These are phyloP conservation scores for Chlamydomonas sp. DNA, from an alignment of 139 green algal genomes.

Conservation along the genomic window DNA sequence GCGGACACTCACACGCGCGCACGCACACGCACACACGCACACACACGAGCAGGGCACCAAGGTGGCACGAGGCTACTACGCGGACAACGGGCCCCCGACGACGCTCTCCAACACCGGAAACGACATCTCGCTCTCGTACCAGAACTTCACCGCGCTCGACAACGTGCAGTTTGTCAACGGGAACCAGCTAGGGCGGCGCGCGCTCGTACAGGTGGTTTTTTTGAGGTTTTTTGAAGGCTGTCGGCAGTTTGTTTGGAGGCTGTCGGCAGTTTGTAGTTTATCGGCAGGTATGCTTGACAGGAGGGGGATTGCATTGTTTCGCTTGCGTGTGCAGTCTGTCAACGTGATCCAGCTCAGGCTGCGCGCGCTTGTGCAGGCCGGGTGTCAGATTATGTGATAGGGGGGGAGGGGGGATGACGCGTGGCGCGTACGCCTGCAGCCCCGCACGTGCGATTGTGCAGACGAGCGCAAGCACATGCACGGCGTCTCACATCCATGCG, in stretches of 20 bases:
- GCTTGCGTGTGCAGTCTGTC: not conserved
- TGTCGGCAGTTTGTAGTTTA: too few relatives aligned
- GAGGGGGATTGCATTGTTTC: too few relatives aligned
- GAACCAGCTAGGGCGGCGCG: conserved; percentile 49
- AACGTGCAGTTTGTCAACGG: conserved; percentile 56
- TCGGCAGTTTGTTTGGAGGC: not conserved
- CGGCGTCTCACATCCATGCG: too few relatives aligned
- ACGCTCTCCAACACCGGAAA: conserved; percentile 67
- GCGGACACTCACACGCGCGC: not conserved
- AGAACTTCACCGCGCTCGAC: conserved; percentile 44
- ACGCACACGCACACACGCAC: not conserved
- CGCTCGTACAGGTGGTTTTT: conserved; percentile 44
- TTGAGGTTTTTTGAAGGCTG: too few relatives aligned
- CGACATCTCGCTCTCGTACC: conserved; percentile 59
- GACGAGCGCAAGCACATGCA: too few relatives aligned
- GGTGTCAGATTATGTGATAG: too few relatives aligned
- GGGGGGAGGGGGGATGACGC: too few relatives aligned
- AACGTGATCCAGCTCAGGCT: too few relatives aligned
- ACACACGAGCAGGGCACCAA: conserved; percentile 38
- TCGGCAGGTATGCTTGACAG: too few relatives aligned
- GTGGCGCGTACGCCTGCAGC: too few relatives aligned
- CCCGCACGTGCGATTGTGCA: too few relatives aligned
- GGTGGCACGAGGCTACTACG: conserved; percentile 32
- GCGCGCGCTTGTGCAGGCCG: too few relatives aligned
- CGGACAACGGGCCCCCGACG: conserved; percentile 79